Conservation (phyloP, 805 yeast species). For the Sungouiozyma ichnusensis region DNA sequence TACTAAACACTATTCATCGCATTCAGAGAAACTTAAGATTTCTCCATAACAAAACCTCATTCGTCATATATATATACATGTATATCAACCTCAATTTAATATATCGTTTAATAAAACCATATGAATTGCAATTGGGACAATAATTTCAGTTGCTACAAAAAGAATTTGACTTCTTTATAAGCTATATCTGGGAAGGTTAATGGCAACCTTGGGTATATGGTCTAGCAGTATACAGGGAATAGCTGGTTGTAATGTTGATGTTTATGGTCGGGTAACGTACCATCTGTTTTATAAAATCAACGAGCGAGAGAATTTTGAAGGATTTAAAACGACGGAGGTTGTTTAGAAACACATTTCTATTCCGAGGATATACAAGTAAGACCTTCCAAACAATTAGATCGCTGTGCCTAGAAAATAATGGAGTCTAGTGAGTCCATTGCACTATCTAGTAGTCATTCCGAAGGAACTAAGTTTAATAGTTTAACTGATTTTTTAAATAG, state of each 20-base stretch:
- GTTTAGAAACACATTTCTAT: not conserved
- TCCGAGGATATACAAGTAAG: no score
- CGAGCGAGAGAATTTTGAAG: not conserved
- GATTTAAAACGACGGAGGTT: not conserved
- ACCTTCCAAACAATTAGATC: no score
- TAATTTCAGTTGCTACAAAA: no score
- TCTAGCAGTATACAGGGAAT: no score
- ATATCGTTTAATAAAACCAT: no score
- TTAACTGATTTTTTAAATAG: not conserved
- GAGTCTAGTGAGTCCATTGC: not conserved
- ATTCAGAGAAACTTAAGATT: not conserved
- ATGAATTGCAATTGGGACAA: no score
- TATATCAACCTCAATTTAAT: no score
- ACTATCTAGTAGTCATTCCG: not conserved
- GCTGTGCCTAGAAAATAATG: not conserved
- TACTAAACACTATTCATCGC: not conserved
- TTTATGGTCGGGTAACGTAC: not conserved
- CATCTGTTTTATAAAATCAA: no score
- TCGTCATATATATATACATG: not conserved
- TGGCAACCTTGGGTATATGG: no score
- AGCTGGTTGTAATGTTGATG: no score
- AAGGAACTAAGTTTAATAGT: not conserved
- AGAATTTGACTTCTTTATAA: no score
- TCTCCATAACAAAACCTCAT: not conserved
- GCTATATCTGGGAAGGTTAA: no score